Evolutionary conservation across 768 basidiomycete genomes (phyloP), one percentile per base, ranked within the genome.

Genomic region (Pleurotus pulmonarius): DNA sequence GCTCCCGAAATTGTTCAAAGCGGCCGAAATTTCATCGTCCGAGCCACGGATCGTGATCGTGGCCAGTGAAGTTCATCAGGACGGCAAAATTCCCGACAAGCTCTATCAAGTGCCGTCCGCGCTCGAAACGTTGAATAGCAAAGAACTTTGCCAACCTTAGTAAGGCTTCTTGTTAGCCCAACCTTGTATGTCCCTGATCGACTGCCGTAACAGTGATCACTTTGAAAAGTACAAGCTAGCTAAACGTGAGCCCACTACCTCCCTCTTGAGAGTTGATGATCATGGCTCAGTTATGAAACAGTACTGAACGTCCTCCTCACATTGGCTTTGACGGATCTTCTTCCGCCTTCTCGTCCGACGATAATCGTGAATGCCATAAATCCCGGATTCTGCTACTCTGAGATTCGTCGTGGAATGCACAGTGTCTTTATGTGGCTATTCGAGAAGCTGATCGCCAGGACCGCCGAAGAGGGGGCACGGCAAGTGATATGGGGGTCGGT

Each of bases 371-470:
- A 70, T 55, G 46, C 68, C 29, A 66, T 74, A 29, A 73, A 74
- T 51, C 79, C 79, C 12, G 78, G 77, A 2, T 72, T 68, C 61
- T 76, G 76, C 61, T 51, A 61, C 16, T 77, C 75, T 7, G 68
- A 72, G n/a, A 62, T 81, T 1, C 63, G 67, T 0, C 60, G 71
- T 18, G 66, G 64, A 1, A 8, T 68, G 29, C 22, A 55, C 18
- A 48, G 58, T 5, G 12, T 61, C 12, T 5, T 72, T 4, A 40
- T 55, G n/a, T 55, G 57, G 37, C 18, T 74, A 1, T 64, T 72
- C 60, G 68, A 73, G 39, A 61, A 52, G 3, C 1, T 67, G 0
- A 39, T 80, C 0, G 76, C 71, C 1, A 67, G 67, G n/a, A 66
- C 72, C 0, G 59, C 73, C 2, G 76, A 80, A 51, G 62, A 68